Base-by-base conservation (phyloP, 768 basidiomycete genomes). In the Naganishia vishniacii region DNA sequence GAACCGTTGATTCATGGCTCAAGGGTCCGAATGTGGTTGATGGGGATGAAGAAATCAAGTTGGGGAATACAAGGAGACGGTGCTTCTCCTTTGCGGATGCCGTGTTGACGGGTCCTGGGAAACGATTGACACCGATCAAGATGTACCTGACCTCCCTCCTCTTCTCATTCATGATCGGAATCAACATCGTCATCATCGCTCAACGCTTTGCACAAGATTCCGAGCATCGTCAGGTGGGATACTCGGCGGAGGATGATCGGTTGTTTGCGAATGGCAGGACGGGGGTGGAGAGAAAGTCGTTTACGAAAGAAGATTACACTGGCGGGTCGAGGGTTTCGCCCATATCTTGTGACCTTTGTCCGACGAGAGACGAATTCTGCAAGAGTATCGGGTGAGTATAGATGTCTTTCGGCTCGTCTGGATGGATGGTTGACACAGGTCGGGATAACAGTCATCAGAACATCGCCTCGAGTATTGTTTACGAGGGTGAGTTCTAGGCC, bases 131-230 rank as follows among this genome's bases (percentile, higher is more conserved):
- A 15, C 37, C 11, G 13, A 44, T 18, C 9, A 56, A 40, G 26
- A 56, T n/a, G 13, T 40, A n/a, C 53, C 23, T 56, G 4, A 25
- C 37, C 15, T 56, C 37, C 53, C 37, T 56, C 3, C 15, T 56
- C 37, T 56, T 56, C 37, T 40, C 34, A 5, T 34, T 56, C 53
- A 25, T 56, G 53, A 56, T 56, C 53, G 53, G 53, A 6, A 37
- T 56, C 32, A 56, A 56, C 53, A 56, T 56, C 37, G 37, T 3
- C 53, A 56, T 56, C 53, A 56, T 56, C 37, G 53, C 53, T 11
- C 53, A 25, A 5, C 37, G 53, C 31, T 56, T 56, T 16, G 53
- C 34, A 13, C 4, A 18, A 18, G 49, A 51, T 29, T 51, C 34
- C 12, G 37, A 34, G 13, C 53, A 23, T 16, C 12, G 32, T 8